Evolutionary conservation across 1,139 yeast genomes (phyloP).

Genomic region (Hansenula sp.): DNA sequence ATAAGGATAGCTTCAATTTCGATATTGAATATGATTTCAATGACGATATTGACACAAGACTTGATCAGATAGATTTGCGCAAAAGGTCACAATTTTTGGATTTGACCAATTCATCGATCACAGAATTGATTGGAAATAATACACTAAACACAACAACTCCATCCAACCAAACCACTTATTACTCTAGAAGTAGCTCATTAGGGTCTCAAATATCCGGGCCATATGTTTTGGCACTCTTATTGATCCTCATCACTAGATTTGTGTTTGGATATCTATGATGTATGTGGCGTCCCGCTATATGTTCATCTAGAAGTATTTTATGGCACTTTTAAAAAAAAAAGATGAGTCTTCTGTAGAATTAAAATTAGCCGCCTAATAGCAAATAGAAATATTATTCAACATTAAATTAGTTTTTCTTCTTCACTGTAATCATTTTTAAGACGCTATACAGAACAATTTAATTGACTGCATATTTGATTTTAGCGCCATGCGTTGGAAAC

Average conservation of each 20-base stretch:
- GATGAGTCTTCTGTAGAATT: too few species aligned
- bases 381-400: too few species aligned
- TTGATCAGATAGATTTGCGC: background rate
- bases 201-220: background rate
- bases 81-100: constrained; percentile 1
- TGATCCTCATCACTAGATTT: background rate
- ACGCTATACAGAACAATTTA: too few species aligned
- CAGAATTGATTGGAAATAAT: background rate
- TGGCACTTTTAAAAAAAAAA: too few species aligned
- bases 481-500: too few species aligned
- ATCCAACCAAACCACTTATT: background rate
- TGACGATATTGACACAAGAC: background rate
- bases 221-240: background rate
- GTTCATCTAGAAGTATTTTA: background rate
- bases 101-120: too few species aligned
- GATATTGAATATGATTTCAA: constrained; percentile 1
- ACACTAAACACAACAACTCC: background rate
- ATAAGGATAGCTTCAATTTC: constrained; percentile 2
- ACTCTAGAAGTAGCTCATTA: background rate
- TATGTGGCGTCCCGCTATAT: too few species aligned
- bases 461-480: too few species aligned
- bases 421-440: too few species aligned
- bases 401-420: too few species aligned
- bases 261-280: background rate
- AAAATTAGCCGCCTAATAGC: too few species aligned